These are phyloP conservation scores for Lachnellula willkommii DNA, from an alignment of 2,329 filamentous ascomycete species.

Conservation along the genomic window DNA sequence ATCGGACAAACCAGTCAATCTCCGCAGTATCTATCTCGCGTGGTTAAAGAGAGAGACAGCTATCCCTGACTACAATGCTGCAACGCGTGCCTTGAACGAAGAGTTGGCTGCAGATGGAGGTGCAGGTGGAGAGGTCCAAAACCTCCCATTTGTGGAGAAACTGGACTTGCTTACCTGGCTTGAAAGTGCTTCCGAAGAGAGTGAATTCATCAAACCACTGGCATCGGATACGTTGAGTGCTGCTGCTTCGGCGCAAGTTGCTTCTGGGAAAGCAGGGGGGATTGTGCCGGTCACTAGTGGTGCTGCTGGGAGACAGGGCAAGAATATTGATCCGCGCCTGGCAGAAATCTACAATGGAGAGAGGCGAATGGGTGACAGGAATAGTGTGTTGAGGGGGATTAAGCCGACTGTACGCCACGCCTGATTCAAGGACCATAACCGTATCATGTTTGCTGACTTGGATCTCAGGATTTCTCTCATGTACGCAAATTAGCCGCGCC, in stretches of 20 bases:
- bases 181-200: constrained; percentile 82
- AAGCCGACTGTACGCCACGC: constrained; percentile 76
- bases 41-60: constrained; percentile 90
- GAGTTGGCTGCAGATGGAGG: constrained; percentile 54
- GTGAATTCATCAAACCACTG: constrained; percentile 85
- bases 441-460: constrained; percentile 9
- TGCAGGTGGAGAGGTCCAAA: constrained; percentile 67
- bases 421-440: background rate
- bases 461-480: constrained; percentile 80
- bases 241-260: constrained; percentile 43
- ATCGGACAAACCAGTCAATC: constrained; percentile 66
- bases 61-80: constrained; percentile 86
- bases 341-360: constrained; percentile 88
- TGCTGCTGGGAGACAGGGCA: constrained; percentile 52
- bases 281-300: constrained; percentile 35
- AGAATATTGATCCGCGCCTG: constrained; percentile 71
- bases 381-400: constrained; percentile 77
- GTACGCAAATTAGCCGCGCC: constrained; percentile 78
- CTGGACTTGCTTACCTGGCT: constrained; percentile 91
- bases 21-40: constrained; percentile 93
- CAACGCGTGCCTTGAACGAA: constrained; percentile 74
- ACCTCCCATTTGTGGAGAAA: constrained; percentile 85
- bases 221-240: constrained; percentile 52
- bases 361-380: constrained; percentile 86
- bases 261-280: constrained; percentile 39